Evolutionary conservation across 129 eudicot genomes (phyloP), one percentile per base, ranked within the genome.

Genomic region (Gnaphalium uliginosum): DNA sequence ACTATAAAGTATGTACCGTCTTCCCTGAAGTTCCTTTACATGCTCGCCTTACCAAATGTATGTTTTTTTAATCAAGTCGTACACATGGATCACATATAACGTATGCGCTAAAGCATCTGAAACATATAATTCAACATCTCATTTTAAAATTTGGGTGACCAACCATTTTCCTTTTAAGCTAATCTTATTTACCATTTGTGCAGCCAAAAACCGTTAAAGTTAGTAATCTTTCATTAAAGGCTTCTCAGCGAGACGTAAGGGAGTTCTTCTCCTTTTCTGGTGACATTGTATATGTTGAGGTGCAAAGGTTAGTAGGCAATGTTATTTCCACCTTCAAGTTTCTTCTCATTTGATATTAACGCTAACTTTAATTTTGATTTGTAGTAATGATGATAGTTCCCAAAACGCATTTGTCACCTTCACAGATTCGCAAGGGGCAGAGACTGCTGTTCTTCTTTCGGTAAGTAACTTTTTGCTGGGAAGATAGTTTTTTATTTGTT

Each of bases 221-320:
- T 83, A 83, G 96, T 92, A 90, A 93, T 82, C 88, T 93, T 39
- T 93, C 98, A 10, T 66, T 86, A 24, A 89, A 86, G 78, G 98
- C 98, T 61, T 76, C 95, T 69, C 86, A 80, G 78, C 90, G 84
- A 46, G 98, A 93, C 24, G 76, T 90, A 57, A 82, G 74, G 79
- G 98, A 93, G 85, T 93, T 93, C 84, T 93, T 93, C 66, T 93
- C 98, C 46, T 93, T 93, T 57, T 93, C 98, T 50, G 96, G 98
- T 51, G 92, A 90, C 68, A 83, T 93, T 63, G 80, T 82, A 69
- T 93, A 90, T 83, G 88, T 93, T 63, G 98, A 93, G 85, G 86
- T 85, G 82, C 86, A 83, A 82, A 85, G 98, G 98, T 93, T 83
- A 80, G 85, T 61, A 56, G 6, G 23, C 72, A 46, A 39, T 24